A percentile compares a stretch with the other conserved stretches of the same genome.
Conservation (phyloP, 768 basidiomycete species). For the Hortiboletus flavorubellus region DNA sequence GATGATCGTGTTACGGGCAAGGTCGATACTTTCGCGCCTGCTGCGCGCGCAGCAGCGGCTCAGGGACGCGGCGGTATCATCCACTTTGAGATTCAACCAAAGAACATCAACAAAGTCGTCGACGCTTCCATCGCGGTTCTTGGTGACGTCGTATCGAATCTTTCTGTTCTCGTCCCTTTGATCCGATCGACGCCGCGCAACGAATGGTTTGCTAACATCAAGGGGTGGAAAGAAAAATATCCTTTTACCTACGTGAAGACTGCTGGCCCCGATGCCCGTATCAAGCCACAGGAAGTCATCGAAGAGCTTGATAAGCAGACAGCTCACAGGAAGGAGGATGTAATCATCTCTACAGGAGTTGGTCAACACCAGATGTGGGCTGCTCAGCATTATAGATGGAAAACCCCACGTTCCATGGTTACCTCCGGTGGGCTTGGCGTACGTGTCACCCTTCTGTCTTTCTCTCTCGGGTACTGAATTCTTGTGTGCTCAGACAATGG, state of each 20-base stretch:
- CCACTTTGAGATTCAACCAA: conserved; percentile 97
- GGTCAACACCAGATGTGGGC: conserved; percentile 99
- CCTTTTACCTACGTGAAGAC: conserved; percentile 86
- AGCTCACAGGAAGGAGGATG: conserved; percentile 77
- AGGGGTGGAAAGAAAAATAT: conserved; percentile 79
- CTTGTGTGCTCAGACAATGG: conserved; percentile 74
- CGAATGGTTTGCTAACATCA: conserved; percentile 83
- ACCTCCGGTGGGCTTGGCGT: conserved; percentile 95
- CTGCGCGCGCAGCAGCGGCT: conserved; percentile 79
- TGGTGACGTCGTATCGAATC: conserved; percentile 86
- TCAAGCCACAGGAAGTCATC: conserved; percentile 97
- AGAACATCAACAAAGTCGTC: conserved; percentile 99
- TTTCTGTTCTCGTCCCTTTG: conserved; percentile 78
- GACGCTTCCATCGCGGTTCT: conserved; percentile 92
- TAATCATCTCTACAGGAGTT: conserved; percentile 90
- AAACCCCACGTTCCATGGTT: conserved; percentile 78
- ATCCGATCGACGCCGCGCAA: conserved; percentile 61
- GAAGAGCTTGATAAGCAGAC: conserved; percentile 86
- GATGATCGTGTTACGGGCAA: conserved; percentile 98
- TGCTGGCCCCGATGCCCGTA: conserved; percentile 50
- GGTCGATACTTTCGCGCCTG: conserved; percentile 86
- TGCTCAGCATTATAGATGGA: conserved; percentile 92
- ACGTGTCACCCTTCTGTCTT: conserved; percentile 32
- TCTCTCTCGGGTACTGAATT: neutral
- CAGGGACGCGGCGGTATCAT: conserved; percentile 94